A percentile compares a stretch with the other conserved stretches of the same genome.
phyloP scores from a whole-genome alignment of 176 grass and related monocot species.

The Oropetium thomaeum region DNA sequence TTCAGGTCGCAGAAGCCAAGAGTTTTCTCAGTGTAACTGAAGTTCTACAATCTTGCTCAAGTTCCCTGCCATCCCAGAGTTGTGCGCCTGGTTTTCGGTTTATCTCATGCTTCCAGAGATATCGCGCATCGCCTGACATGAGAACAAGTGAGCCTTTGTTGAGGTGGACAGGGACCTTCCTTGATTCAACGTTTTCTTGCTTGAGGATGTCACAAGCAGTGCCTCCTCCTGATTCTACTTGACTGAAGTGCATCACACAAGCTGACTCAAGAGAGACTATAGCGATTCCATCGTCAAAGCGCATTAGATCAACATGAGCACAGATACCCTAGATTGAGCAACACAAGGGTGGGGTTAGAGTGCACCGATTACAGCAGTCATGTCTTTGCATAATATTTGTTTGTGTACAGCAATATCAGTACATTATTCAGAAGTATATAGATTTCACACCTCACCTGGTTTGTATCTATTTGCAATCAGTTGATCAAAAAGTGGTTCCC shows the following conservation, averaged over 20 bases:
- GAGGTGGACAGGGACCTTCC: constrained; percentile 43
- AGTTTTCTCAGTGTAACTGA: constrained; percentile 28
- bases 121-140: constrained; percentile 70
- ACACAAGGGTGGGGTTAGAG: background rate
- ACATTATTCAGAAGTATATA: constrained; percentile 27
- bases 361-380: background rate
- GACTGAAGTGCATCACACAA: constrained; percentile 70
- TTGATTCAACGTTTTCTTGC: background rate
- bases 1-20: background rate
- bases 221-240: background rate
- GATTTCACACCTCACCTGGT: constrained; percentile 84
- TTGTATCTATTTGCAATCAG: constrained; percentile 81
- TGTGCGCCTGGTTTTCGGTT: constrained; percentile 51
- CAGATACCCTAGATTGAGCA: constrained; percentile 59
- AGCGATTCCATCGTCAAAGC: constrained; percentile 77
- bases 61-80: constrained; percentile 6
- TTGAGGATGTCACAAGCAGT: background rate
- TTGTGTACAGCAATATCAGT: background rate
- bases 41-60: constrained; percentile 24
- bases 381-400: background rate
- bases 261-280: constrained; percentile 77
- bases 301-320: constrained; percentile 87
- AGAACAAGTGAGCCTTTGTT: constrained; percentile 75
- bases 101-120: constrained; percentile 85
- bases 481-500: constrained; percentile 86